Percentiles rank a stretch among this genome's conserved stretches.
These are phyloP conservation scores for Phytophthora chlamydospora DNA, from an alignment of 352 stramenopile genomes.

Conservation along the genomic window DNA sequence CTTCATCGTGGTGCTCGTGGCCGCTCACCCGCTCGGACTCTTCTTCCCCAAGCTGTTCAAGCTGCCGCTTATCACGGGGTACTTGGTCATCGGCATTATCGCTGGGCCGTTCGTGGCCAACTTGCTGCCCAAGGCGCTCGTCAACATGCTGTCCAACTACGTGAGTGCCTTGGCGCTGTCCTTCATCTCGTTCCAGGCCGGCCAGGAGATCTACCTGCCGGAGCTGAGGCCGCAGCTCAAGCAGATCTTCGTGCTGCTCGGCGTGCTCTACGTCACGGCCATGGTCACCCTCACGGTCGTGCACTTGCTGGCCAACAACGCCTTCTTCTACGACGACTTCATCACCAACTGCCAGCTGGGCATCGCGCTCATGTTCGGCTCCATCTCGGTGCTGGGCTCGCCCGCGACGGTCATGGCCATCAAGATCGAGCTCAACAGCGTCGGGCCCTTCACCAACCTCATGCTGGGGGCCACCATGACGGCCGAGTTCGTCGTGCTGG, in stretches of 20 bases:
- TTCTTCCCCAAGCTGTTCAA: conserved; percentile 38
- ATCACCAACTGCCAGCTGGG: conserved; percentile 56
- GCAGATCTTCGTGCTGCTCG: conserved; percentile 56
- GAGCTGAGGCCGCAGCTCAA: conserved; percentile 70
- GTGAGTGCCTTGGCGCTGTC: conserved; percentile 70
- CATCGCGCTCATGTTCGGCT: conserved; percentile 77
- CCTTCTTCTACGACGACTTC: conserved; percentile 72
- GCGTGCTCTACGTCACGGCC: conserved; percentile 54
- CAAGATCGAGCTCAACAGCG: conserved; percentile 80
- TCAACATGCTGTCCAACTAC: conserved; percentile 36
- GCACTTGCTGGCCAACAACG: conserved; percentile 44
- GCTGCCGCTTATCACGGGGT: conserved; percentile 33
- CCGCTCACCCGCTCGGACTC: conserved; percentile 26
- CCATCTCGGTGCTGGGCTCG: conserved; percentile 71
- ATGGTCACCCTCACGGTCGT: conserved; percentile 61
- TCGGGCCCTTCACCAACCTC: conserved; percentile 75
- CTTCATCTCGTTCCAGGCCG: conserved; percentile 80
- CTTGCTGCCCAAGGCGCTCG: conserved; percentile 20
- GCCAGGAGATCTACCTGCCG: conserved; percentile 75
- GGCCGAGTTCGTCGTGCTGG: conserved; percentile 73
- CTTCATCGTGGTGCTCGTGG: conserved; percentile 63
- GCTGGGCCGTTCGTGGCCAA: conserved; percentile 34
- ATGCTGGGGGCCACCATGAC: conserved; percentile 77
- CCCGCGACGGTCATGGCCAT: conserved; percentile 78
- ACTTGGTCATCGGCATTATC: conserved; percentile 34